phyloP scores from a whole-genome alignment of 495 filamentous ascomycete genomes.

The Clohesyomyces aquaticus region DNA sequence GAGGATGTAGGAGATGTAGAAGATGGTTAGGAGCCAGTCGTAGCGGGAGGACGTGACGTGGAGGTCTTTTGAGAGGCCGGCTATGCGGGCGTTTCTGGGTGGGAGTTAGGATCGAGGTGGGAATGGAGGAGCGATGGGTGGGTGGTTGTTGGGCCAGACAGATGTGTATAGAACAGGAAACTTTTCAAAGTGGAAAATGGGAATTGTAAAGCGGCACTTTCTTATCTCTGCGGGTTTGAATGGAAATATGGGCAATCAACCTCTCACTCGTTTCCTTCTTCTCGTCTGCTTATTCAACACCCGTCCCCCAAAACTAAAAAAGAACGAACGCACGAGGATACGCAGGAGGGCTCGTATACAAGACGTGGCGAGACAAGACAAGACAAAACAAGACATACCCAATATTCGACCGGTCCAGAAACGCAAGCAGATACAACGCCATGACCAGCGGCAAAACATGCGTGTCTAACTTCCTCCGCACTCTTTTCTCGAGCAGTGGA shows the following conservation, averaged over 20 bases:
- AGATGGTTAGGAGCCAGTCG: conserved; percentile 69
- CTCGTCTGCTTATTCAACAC: no score
- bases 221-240: no score
- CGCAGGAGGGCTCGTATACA: no score
- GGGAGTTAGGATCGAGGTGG: not conserved
- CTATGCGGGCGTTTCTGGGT: conserved; percentile 61
- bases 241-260: no score
- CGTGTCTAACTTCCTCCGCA: conserved; percentile 72
- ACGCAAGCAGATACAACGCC: conserved; percentile 77
- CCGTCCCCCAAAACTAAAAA: no score
- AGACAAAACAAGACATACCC: conserved; percentile 8
- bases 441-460: conserved; percentile 77
- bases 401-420: conserved; percentile 74
- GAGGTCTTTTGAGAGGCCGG: conserved; percentile 69
- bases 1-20: conserved; percentile 73
- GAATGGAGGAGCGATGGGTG: not conserved
- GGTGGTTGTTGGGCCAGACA: no score
- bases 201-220: not conserved
- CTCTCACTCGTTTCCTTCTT: no score
- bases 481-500: conserved; percentile 60
- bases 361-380: not conserved
- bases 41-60: conserved; percentile 55
- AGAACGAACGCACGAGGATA: no score
- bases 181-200: not conserved
- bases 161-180: no score